phyloP scores from a whole-genome alignment of 139 green algal species.

The Deuterostichococcus epilithicus region DNA sequence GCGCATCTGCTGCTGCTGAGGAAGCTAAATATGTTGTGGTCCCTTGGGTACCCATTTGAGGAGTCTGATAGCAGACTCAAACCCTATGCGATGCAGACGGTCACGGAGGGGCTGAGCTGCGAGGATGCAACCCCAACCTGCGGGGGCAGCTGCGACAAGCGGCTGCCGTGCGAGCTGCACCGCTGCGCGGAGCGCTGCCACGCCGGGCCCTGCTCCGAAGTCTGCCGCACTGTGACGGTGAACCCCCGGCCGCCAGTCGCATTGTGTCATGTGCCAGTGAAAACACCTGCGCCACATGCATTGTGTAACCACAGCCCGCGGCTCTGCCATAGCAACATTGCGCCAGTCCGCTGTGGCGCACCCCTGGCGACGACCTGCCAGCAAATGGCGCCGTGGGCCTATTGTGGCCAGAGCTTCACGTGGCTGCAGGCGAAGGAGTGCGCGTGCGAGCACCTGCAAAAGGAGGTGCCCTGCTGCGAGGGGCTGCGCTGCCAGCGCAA shows the following conservation, averaged over 20 bases:
- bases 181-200: slow-evolving; percentile 61
- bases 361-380: no score
- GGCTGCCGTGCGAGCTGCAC: slow-evolving; percentile 74
- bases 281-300: no score
- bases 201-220: slow-evolving; percentile 47
- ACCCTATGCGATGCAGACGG: neutral
- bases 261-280: no score
- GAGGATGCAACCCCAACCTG: slow-evolving; percentile 53
- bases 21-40: no score
- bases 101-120: slow-evolving; percentile 34
- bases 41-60: neutral
- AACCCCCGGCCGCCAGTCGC: neutral
- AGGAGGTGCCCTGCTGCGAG: slow-evolving; percentile 20
- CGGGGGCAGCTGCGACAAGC: slow-evolving; percentile 75
- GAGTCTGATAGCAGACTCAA: no score
- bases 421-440: slow-evolving; percentile 31
- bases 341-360: no score
- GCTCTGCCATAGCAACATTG: no score
- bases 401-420: no score
- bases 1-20: neutral
- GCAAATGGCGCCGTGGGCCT: no score
- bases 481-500: slow-evolving; percentile 58
- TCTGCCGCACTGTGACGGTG: slow-evolving; percentile 26
- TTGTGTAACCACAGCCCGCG: no score
- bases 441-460: slow-evolving; percentile 43